Base-by-base conservation (phyloP, 805 yeast species). In the Spathaspora passalidarum region DNA sequence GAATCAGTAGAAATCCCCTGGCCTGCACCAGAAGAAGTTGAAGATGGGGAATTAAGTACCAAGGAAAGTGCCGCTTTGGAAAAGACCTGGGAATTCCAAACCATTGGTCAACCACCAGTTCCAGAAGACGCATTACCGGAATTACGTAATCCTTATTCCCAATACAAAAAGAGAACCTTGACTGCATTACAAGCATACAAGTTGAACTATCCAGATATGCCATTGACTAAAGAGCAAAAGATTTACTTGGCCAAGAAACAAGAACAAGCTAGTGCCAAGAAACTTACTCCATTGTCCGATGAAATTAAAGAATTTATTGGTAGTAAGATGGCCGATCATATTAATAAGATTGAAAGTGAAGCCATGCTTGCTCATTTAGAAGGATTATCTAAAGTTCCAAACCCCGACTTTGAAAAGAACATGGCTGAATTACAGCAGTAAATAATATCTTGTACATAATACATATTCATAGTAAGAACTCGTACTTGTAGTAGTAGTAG, bases 1-100 rank as follows among this genome's bases (percentile, higher is more conserved):
- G 80, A 78, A 36, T 77, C 81, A 43, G 69, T 88, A 44, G 79
- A 82, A 51, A 82, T 91, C 42, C 97, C 97, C 44, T 92, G 96
- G 96, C 97, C 97, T 32, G 77, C 79, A 55, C 91, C 94, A 1
- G 49, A 51, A 16, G 81, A 74, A 23, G 53, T 63, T 0, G 79
- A 78, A 51, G 89, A 83, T 52, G 83, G 82, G 42, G 67, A 60
- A 23, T 70, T 79, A 51, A 79, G 83, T 3, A 87, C 96, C 1
- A 61, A 65, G 5, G 75, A 78, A 22, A 79, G 72, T 8, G 65
- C 69, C 2, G 89, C 80, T 2, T 78, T 82, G 50, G 87, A 81
- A 55, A 84, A 89, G 62, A 82, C 97, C 3, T 86, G 74, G 63
- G 85, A 80, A 65, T 84, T 86, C 17, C 83, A 82, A 47, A 76